These are phyloP conservation scores for Tardiomyces digboiensis DNA, from an alignment of 1,139 yeast genomes.

Conservation along the genomic window DNA sequence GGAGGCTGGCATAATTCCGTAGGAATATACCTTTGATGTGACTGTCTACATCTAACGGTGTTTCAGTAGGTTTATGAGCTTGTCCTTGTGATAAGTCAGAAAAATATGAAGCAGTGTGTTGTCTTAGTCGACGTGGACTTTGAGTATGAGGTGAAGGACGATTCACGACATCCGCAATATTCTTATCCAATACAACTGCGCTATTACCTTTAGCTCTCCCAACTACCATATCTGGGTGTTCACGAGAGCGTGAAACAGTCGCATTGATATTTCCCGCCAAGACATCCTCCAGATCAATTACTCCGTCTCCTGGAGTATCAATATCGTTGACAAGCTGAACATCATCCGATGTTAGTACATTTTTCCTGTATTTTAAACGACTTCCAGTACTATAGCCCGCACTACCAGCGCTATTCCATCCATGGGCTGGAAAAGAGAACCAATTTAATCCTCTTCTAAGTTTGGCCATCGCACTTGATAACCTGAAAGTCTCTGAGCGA, in stretches of 20 bases:
- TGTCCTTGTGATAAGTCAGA: constrained; percentile 14
- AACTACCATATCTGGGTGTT: background rate
- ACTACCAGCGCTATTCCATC: no score
- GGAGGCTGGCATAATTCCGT: constrained; percentile 70
- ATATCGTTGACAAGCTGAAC: background rate
- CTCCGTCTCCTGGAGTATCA: background rate
- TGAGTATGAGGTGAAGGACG: constrained; percentile 9
- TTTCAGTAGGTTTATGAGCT: constrained; percentile 24
- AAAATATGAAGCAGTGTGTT: constrained; percentile 18
- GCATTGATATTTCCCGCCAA: background rate
- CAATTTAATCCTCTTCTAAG: no score
- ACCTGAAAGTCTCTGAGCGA: no score
- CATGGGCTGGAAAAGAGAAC: no score
- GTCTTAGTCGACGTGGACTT: constrained; percentile 19
- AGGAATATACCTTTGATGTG: constrained; percentile 77
- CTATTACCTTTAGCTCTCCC: background rate
- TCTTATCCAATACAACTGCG: constrained; percentile 8
- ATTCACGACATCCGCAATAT: constrained; percentile 12
- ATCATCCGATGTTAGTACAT: background rate
- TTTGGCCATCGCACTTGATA: no score
- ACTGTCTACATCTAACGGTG: constrained; percentile 63
- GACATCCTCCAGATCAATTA: background rate
- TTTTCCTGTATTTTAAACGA: background rate
- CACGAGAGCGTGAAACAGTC: background rate
- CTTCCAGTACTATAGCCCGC: background rate